phyloP scores from a whole-genome alignment of 1,284 basidiomycete species.

The Anthracocystis setariae region DNA sequence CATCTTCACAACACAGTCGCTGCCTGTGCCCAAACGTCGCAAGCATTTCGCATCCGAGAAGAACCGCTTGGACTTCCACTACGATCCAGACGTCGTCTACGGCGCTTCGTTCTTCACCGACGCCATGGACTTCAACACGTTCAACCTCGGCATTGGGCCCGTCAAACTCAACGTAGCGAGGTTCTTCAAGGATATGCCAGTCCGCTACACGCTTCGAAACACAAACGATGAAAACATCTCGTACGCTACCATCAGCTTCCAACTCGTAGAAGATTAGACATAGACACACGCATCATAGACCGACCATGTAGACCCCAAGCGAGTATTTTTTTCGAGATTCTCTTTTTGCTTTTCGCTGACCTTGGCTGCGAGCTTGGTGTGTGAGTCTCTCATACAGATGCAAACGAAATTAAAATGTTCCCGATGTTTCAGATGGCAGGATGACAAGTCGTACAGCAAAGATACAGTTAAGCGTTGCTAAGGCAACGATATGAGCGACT shows the following conservation, averaged over 20 bases:
- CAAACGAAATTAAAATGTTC: too few species aligned
- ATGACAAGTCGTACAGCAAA: not conserved
- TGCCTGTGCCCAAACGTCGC: slow-evolving; percentile 66
- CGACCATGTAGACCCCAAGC: not conserved
- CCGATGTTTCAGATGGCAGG: too few species aligned
- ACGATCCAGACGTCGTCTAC: slow-evolving; percentile 67
- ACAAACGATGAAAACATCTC: slow-evolving; percentile 66
- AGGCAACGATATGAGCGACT: not conserved
- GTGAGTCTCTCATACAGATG: too few species aligned
- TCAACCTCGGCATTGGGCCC: slow-evolving; percentile 59
- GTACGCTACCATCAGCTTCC: slow-evolving; percentile 68
- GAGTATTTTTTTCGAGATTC: too few species aligned
- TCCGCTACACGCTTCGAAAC: slow-evolving; percentile 68
- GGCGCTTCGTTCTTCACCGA: slow-evolving; percentile 62
- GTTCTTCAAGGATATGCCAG: slow-evolving; percentile 68
- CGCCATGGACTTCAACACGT: slow-evolving; percentile 63
- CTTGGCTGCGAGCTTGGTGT: too few species aligned
- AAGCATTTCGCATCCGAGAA: slow-evolving; percentile 67
- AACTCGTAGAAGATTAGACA: slow-evolving; percentile 64
- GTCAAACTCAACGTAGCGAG: slow-evolving; percentile 55
- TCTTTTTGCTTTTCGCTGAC: too few species aligned
- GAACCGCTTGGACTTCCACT: slow-evolving; percentile 62
- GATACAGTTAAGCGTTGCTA: slow-evolving; percentile 1
- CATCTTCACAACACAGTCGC: slow-evolving; percentile 67
- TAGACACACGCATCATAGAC: not conserved